These are phyloP conservation scores for Porpolomopsis calyptriformis DNA, from an alignment of 768 basidiomycete species.

Conservation along the genomic window DNA sequence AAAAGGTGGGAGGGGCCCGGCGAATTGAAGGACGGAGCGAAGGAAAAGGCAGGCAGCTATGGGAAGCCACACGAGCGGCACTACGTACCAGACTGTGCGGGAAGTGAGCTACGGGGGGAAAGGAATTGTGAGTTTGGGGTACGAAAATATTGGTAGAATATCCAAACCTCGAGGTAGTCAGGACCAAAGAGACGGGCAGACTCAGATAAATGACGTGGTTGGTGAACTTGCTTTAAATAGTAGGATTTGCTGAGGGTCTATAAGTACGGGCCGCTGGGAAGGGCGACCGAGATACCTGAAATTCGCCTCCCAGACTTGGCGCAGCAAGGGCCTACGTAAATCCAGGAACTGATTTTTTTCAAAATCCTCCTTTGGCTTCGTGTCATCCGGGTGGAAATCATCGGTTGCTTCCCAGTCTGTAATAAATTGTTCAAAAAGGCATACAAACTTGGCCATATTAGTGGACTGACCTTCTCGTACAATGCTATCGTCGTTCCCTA, in stretches of 20 bases:
- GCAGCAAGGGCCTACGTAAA: slow-evolving; percentile 69
- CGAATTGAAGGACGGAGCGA: slow-evolving; percentile 78
- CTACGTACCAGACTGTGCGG: slow-evolving; percentile 85
- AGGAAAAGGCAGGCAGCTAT: slow-evolving; percentile 71
- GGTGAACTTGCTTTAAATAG: slow-evolving; percentile 94
- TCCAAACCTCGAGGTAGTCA: slow-evolving; percentile 62
- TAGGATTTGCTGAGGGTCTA: slow-evolving; percentile 64
- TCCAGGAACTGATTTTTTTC: slow-evolving; percentile 89
- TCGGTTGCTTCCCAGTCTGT: slow-evolving; percentile 84
- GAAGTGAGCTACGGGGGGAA: slow-evolving; percentile 50
- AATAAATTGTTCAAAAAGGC: slow-evolving; percentile 3
- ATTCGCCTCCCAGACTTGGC: slow-evolving; percentile 81
- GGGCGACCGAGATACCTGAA: slow-evolving; percentile 56
- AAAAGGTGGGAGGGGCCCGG: slow-evolving; percentile 57
- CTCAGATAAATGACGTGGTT: slow-evolving; percentile 78
- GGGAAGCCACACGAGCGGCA: slow-evolving; percentile 87
- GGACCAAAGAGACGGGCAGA: slow-evolving; percentile 85
- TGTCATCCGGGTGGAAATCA: slow-evolving; percentile 87
- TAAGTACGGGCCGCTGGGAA: background rate
- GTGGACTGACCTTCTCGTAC: slow-evolving; percentile 63
- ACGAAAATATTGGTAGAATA: background rate
- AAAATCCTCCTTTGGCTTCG: slow-evolving; percentile 71
- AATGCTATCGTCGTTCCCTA: slow-evolving; percentile 64
- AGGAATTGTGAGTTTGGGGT: background rate
- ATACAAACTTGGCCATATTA: slow-evolving; percentile 2